A percentile compares a stretch with the other conserved stretches of the same genome.
These are phyloP conservation scores for Botrytis galanthina DNA, from an alignment of 2,329 filamentous ascomycete genomes.

Conservation along the genomic window DNA sequence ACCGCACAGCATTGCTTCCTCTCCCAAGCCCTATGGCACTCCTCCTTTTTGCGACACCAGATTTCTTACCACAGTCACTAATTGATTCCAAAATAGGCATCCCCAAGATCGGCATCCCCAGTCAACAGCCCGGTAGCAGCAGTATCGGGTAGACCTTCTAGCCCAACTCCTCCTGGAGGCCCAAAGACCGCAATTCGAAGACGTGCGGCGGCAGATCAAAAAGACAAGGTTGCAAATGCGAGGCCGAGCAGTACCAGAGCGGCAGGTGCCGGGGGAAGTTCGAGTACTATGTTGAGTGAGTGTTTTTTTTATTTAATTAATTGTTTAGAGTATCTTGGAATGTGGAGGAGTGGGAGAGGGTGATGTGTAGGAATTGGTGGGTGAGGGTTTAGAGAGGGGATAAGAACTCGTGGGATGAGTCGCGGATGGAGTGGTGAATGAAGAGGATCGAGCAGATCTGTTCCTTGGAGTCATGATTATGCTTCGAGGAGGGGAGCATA, in stretches of 20 bases:
- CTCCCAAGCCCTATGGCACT: neutral
- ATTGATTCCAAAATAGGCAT: slow-evolving; percentile 33
- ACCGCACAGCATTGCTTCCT: neutral
- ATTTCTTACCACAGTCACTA: neutral
- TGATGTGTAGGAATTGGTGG: neutral
- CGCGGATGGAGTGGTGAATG: neutral
- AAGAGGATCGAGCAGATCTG: neutral
- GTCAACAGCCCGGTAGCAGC: slow-evolving; percentile 48
- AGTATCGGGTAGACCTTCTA: slow-evolving; percentile 68
- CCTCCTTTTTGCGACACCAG: neutral
- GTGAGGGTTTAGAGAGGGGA: neutral
- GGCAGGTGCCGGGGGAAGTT: slow-evolving; percentile 91
- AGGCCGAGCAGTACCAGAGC: slow-evolving; percentile 88
- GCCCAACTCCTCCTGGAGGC: slow-evolving; percentile 86
- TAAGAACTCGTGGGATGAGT: neutral
- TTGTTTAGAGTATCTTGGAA: neutral
- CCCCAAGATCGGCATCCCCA: slow-evolving; percentile 53
- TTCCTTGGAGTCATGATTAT: neutral
- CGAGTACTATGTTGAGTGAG: slow-evolving; percentile 97
- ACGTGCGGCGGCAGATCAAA: slow-evolving; percentile 93
- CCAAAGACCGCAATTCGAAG: slow-evolving; percentile 93
- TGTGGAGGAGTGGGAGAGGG: slow-evolving; percentile 1
- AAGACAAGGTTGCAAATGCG: slow-evolving; percentile 93
- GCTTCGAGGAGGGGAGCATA: neutral
- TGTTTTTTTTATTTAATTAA: slow-evolving; percentile 34